Base-by-base conservation (phyloP, 78 protist species). In the Monosiga brevicollis region DNA sequence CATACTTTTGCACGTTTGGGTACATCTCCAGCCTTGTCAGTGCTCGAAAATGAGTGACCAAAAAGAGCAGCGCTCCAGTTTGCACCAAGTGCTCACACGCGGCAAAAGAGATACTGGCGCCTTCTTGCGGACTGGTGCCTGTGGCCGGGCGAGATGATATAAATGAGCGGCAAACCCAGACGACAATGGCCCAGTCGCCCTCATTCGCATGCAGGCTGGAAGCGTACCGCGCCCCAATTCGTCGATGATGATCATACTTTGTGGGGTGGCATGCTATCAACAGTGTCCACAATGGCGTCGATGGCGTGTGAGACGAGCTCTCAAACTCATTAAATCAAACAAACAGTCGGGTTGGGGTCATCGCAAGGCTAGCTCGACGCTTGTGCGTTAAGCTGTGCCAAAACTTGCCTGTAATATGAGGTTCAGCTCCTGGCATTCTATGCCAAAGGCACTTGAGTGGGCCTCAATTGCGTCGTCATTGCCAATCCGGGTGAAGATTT, bases 171-270 rank as follows among this genome's bases (percentile, higher is more conserved):
- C n/a, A n/a, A n/a, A n/a, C n/a, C n/a, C n/a, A n/a, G n/a, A n/a
- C n/a, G n/a, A n/a, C 76, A 70, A 2, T 70, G 74, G 29, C 6
- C 74, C 75, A 71, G 29, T 23, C 23, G 1, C 2, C 22, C 39
- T 73, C 38, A 73, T 22, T 2, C n/a, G 0, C 76, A 9, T 34
- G 6, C 15, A 73, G 1, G 24, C 1, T 35, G 38, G 6, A 0
- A 1, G 0, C 80, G 0, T 43, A 77, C 93, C 92, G 26, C 94
- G 79, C 0, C 95, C 94, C 20, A 92, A 87, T 83, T 92, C 95
- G 36, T 92, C 95, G 37, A 92, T 40, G 39, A 91, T 41, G 22
- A 91, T 32, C 15, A 92, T 29, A 0, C 86, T 41, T 23, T 34
- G 49, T 24, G 0, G 0, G 29, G 22, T 79, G n/a, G 78, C 34